Evolutionary conservation across 2,329 filamentous ascomycete genomes (phyloP).

Genomic region (Cladosporium sphaerospermum): DNA sequence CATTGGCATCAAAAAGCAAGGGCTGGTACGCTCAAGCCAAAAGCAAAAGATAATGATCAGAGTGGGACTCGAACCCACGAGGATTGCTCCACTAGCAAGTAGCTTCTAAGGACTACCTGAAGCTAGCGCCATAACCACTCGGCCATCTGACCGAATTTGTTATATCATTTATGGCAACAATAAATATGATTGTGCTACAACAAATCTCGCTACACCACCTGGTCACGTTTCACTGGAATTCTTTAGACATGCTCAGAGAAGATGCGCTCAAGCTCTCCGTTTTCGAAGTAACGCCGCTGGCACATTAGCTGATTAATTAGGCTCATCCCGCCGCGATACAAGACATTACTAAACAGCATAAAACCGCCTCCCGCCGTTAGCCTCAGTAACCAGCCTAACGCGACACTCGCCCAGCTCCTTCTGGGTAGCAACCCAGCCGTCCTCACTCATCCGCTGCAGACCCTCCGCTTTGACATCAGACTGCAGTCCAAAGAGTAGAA

Average conservation of each 20-base stretch:
- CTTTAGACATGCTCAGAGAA: background rate
- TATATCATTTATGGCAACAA: background rate
- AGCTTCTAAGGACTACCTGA: background rate
- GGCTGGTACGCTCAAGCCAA: no score
- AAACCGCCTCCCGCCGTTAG: background rate
- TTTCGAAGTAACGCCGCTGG: no score
- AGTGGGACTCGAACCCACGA: conserved; percentile 27
- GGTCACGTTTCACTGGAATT: no score
- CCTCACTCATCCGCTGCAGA: background rate
- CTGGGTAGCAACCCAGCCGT: background rate
- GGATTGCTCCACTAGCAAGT: conserved; percentile 19
- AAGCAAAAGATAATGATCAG: background rate
- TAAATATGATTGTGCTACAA: no score
- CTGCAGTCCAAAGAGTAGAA: background rate
- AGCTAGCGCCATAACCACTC: background rate
- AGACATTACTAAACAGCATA: background rate
- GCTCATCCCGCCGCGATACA: background rate
- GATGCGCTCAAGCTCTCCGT: background rate
- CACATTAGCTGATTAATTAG: no score
- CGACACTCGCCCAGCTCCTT: background rate
- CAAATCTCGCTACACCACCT: no score
- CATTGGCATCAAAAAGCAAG: no score
- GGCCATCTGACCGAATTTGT: background rate
- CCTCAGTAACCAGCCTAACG: background rate
- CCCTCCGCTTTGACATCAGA: background rate